A percentile compares a stretch with the other conserved stretches of the same genome.
phyloP scores from a whole-genome alignment of 352 stramenopile genomes.

The Phytopythium sindhum region DNA sequence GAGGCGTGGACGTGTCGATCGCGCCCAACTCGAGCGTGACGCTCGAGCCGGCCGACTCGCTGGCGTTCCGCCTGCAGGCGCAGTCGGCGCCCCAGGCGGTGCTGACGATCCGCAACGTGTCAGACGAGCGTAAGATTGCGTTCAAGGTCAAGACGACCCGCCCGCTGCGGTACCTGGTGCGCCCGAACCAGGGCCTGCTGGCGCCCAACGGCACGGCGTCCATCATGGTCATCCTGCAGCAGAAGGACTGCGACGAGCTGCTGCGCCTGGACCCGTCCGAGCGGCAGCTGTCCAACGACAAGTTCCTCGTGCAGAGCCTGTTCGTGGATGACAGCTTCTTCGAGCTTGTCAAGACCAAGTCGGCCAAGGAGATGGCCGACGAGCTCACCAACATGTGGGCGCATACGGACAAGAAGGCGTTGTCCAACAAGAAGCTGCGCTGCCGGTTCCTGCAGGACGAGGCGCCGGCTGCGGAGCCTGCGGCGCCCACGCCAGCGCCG shows the following conservation, averaged over 20 bases:
- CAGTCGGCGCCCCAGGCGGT: constrained; percentile 70
- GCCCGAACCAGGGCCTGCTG: constrained; percentile 84
- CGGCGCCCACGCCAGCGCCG: constrained; percentile 9
- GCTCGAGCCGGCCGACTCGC: constrained; percentile 76
- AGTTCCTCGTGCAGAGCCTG: constrained; percentile 88
- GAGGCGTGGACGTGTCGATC: constrained; percentile 47
- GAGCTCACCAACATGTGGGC: constrained; percentile 87
- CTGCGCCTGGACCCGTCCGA: constrained; percentile 71
- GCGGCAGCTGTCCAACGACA: constrained; percentile 84
- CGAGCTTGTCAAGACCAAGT: constrained; percentile 84
- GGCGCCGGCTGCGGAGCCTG: constrained; percentile 12
- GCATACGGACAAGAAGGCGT: constrained; percentile 67
- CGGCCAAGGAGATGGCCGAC: constrained; percentile 84
- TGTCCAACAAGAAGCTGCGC: constrained; percentile 88
- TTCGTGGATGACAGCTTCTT: constrained; percentile 85
- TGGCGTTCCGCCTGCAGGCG: constrained; percentile 68
- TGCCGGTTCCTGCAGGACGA: constrained; percentile 77
- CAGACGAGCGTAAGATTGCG: constrained; percentile 75
- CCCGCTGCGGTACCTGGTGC: constrained; percentile 86
- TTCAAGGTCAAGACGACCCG: constrained; percentile 90
- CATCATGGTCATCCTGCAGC: constrained; percentile 87
- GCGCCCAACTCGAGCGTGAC: constrained; percentile 76
- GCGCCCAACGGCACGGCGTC: constrained; percentile 68
- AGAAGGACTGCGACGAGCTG: constrained; percentile 87
- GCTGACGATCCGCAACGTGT: constrained; percentile 83